Conservation (phyloP, 116 monocot genomes). For the Papilionanthe hybrid region DNA sequence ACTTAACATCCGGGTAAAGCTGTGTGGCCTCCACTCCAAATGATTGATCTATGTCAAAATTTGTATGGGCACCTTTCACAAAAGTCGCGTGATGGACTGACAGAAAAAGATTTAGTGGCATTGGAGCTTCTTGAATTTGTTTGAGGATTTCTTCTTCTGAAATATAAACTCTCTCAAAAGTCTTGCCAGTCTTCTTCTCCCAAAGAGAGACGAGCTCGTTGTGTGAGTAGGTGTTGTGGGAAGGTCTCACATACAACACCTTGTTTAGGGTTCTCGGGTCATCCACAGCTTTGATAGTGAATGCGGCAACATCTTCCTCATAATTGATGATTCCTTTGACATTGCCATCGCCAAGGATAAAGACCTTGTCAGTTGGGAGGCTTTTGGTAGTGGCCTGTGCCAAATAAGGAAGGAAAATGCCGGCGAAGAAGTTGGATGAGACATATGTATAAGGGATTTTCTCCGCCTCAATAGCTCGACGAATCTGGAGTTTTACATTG, state of each 20-base stretch:
- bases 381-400: constrained; percentile 15
- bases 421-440: constrained; percentile 25
- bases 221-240: constrained; percentile 27
- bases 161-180: constrained; percentile 31
- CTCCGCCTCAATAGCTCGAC: constrained; percentile 27
- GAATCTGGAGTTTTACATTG: constrained; percentile 14
- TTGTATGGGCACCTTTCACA: constrained; percentile 49
- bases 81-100: constrained; percentile 28
- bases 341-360: constrained; percentile 46
- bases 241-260: constrained; percentile 30
- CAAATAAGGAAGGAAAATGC: constrained; percentile 29
- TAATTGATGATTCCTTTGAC: constrained; percentile 32
- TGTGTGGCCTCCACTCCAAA: constrained; percentile 53
- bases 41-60: constrained; percentile 54
- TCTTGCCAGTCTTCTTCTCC: constrained; percentile 48
- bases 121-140: constrained; percentile 37
- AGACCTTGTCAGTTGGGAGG: constrained; percentile 26
- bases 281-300: constrained; percentile 37
- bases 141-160: constrained; percentile 35
- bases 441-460: constrained; percentile 39
- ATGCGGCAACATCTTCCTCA: constrained; percentile 37
- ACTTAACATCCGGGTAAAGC: constrained; percentile 61
- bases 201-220: constrained; percentile 45
- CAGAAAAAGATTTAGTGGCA: constrained; percentile 24
- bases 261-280: constrained; percentile 53